phyloP scores from a whole-genome alignment of 192 early-diverging fungal genomes.

The Obelidium mucronatum region DNA sequence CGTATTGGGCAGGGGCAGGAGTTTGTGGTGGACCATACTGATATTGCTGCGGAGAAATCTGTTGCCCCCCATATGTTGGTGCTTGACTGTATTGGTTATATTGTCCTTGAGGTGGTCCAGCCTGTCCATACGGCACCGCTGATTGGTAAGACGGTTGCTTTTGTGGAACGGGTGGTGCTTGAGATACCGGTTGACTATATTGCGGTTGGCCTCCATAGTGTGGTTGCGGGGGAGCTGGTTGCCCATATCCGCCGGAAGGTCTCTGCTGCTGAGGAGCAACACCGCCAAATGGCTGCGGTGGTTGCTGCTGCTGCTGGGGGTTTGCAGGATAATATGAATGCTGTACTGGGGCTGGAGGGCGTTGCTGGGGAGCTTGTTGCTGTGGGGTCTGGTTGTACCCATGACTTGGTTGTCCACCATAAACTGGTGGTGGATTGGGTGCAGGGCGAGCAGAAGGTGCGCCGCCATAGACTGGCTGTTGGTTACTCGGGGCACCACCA shows the following conservation, averaged over 20 bases:
- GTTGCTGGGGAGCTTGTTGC: background rate
- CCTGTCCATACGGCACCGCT: background rate
- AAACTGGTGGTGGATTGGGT: constrained; percentile 1
- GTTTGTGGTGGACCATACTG: constrained; percentile 41
- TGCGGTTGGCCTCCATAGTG: constrained; percentile 13
- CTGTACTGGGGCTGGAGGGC: too few species aligned
- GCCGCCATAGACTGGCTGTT: constrained; percentile 28
- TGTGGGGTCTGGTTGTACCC: background rate
- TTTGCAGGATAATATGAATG: constrained; percentile 8
- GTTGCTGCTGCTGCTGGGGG: constrained; percentile 2
- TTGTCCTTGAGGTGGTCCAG: background rate
- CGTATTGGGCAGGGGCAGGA: background rate
- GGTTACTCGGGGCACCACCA: background rate
- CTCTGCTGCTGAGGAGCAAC: constrained; percentile 21
- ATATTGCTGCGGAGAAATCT: constrained; percentile 34
- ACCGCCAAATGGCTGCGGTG: background rate
- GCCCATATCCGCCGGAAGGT: constrained; percentile 4
- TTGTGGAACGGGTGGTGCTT: constrained; percentile 14
- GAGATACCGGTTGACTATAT: background rate
- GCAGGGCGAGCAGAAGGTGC: constrained; percentile 28
- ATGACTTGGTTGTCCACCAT: background rate
- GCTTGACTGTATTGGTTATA: background rate
- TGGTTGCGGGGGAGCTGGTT: constrained; percentile 21
- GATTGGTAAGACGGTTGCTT: constrained; percentile 7
- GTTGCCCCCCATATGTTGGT: background rate